These are phyloP conservation scores for Leccinum longicurvipes DNA, from an alignment of 768 basidiomycete species.

Conservation along the genomic window DNA sequence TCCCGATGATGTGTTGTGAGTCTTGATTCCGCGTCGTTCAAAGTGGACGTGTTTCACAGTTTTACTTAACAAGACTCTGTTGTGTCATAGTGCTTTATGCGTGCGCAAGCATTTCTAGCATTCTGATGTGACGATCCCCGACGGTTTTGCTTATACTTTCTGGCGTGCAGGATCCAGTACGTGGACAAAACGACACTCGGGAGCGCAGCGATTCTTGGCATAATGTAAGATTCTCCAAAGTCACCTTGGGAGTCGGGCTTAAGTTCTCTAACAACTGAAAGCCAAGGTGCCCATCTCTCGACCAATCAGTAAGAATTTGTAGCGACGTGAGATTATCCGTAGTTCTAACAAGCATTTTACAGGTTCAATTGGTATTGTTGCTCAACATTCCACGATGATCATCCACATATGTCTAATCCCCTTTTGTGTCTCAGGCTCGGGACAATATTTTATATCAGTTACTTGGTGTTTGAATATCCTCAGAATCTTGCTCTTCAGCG, in stretches of 20 bases:
- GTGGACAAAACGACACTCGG: constrained; percentile 78
- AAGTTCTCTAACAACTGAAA: constrained; percentile 25
- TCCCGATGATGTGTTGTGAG: no score
- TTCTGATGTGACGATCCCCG: no score
- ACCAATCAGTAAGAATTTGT: no score
- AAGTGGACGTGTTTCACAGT: background rate
- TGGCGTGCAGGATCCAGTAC: constrained; percentile 49
- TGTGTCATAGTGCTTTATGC: no score
- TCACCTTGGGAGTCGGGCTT: no score
- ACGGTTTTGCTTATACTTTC: no score
- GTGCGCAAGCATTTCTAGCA: no score
- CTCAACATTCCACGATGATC: no score
- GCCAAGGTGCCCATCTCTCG: constrained; percentile 57
- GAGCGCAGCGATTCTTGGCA: constrained; percentile 65
- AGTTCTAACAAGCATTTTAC: no score
- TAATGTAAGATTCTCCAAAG: constrained; percentile 42
- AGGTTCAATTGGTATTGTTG: constrained; percentile 77
- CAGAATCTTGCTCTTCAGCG: constrained; percentile 70
- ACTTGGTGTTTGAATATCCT: constrained; percentile 68
- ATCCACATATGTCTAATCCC: no score
- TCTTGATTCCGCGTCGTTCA: constrained; percentile 8
- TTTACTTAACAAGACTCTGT: constrained; percentile 43
- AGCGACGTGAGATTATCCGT: constrained; percentile 48
- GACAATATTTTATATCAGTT: constrained; percentile 71
- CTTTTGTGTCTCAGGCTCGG: constrained; percentile 53